These are phyloP conservation scores for Alliaria petiolata DNA, from an alignment of 345 rosid species.

Conservation along the genomic window DNA sequence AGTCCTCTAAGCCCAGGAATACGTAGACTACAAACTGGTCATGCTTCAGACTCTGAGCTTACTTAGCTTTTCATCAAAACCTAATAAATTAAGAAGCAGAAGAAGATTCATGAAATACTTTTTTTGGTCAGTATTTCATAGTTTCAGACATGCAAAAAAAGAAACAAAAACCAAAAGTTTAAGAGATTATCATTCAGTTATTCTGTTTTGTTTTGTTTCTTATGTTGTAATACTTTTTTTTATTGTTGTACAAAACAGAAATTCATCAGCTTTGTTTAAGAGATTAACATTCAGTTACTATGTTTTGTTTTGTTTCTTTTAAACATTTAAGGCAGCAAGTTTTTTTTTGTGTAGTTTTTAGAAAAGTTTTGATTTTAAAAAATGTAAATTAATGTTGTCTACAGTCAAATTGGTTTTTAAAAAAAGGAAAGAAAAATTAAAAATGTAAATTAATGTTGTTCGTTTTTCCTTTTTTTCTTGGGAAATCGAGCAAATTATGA, in stretches of 20 bases:
- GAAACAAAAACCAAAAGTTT: neutral
- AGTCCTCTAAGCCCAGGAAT: constrained; percentile 29
- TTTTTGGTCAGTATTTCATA: neutral
- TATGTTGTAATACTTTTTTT: neutral
- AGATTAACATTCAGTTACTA: neutral
- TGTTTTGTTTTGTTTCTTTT: neutral
- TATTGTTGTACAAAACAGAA: neutral
- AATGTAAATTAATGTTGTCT: no score
- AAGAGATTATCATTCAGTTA: no score
- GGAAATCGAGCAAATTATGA: neutral
- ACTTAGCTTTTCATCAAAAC: constrained; percentile 18
- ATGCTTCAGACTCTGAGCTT: constrained; percentile 37
- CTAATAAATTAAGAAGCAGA: neutral
- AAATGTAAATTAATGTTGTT: no score
- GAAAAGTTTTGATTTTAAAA: no score
- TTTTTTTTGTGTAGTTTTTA: no score
- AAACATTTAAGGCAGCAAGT: neutral
- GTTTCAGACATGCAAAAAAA: neutral
- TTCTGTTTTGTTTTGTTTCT: no score
- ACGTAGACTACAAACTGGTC: constrained; percentile 33
- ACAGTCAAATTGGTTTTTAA: no score
- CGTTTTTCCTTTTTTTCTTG: neutral
- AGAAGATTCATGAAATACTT: neutral
- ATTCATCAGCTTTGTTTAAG: neutral
- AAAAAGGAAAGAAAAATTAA: no score